Evolutionary conservation across 257 asterid species (phyloP).

Genomic region (Solanum clarkiae): DNA sequence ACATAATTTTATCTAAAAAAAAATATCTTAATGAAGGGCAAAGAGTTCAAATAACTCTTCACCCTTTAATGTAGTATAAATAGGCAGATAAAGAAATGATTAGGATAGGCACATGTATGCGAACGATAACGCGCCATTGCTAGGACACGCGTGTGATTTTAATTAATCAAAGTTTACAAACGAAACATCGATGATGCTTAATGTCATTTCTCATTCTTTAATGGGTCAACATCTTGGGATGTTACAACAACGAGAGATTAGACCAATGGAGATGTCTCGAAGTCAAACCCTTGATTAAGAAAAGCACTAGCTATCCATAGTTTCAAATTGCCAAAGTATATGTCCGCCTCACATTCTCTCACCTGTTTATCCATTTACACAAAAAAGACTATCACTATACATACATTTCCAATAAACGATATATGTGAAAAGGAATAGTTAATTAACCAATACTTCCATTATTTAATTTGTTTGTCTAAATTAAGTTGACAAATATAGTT

Average conservation of each 20-base stretch:
- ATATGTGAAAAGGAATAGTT: neutral
- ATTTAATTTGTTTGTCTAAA: neutral
- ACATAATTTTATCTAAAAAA: too few species aligned
- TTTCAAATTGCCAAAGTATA: constrained; percentile 39
- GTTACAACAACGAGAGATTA: neutral
- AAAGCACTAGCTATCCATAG: constrained; percentile 51
- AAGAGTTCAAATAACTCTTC: too few species aligned
- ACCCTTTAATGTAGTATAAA: too few species aligned
- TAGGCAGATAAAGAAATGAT: neutral
- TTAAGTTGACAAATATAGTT: neutral
- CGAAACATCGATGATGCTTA: neutral
- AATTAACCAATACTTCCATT: neutral
- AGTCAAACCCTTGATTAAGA: constrained; percentile 59
- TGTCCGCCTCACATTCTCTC: constrained; percentile 28
- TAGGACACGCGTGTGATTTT: neutral
- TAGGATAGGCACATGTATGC: neutral
- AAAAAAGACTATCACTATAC: neutral
- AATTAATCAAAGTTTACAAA: neutral
- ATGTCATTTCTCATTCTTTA: neutral
- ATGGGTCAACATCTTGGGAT: too few species aligned
- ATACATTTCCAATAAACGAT: neutral
- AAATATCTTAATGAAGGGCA: too few species aligned
- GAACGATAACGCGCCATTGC: neutral
- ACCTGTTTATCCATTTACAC: constrained; percentile 25
- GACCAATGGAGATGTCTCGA: constrained; percentile 12